These are phyloP conservation scores for Typha latifolia DNA, from an alignment of 176 grass and related monocot species.

Conservation along the genomic window DNA sequence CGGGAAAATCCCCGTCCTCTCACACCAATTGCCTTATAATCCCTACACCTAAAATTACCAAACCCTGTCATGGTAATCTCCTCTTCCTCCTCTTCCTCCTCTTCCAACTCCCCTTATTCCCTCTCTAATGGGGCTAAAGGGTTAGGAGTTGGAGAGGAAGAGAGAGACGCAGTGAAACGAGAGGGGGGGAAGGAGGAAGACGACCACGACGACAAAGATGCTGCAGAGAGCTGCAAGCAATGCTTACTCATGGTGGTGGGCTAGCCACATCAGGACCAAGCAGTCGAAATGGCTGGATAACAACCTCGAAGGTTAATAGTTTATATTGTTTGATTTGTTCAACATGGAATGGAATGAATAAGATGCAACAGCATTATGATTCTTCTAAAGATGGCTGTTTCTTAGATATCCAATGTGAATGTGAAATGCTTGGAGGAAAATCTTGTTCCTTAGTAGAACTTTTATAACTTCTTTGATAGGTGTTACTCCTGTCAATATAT, in stretches of 20 bases:
- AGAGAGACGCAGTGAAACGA: not conserved
- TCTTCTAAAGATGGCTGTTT: too few relatives aligned
- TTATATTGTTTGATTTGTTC: not conserved
- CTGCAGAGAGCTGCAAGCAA: slow-evolving; percentile 76
- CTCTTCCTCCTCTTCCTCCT: slow-evolving; percentile 13
- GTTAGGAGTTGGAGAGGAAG: not conserved
- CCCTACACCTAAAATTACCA: too few relatives aligned
- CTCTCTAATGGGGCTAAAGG: not conserved
- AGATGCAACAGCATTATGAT: too few relatives aligned
- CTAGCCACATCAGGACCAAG: slow-evolving; percentile 44
- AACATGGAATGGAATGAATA: too few relatives aligned
- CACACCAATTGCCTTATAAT: too few relatives aligned
- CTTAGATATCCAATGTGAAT: too few relatives aligned
- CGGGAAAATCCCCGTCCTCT: too few relatives aligned
- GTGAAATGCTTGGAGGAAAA: too few relatives aligned
- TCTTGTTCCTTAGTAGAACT: too few relatives aligned
- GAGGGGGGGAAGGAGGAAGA: not conserved
- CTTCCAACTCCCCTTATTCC: not conserved
- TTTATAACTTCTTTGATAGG: too few relatives aligned
- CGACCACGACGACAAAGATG: slow-evolving; percentile 24
- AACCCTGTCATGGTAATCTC: not conserved
- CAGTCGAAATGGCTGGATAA: slow-evolving; percentile 56
- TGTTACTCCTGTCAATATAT: too few relatives aligned
- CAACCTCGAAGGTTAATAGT: slow-evolving; percentile 38
- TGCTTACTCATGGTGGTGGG: slow-evolving; percentile 64